Percentiles rank a stretch among this genome's conserved stretches.
phyloP scores from a whole-genome alignment of 2,329 filamentous ascomycete species.

The Aspergillus jensenii region DNA sequence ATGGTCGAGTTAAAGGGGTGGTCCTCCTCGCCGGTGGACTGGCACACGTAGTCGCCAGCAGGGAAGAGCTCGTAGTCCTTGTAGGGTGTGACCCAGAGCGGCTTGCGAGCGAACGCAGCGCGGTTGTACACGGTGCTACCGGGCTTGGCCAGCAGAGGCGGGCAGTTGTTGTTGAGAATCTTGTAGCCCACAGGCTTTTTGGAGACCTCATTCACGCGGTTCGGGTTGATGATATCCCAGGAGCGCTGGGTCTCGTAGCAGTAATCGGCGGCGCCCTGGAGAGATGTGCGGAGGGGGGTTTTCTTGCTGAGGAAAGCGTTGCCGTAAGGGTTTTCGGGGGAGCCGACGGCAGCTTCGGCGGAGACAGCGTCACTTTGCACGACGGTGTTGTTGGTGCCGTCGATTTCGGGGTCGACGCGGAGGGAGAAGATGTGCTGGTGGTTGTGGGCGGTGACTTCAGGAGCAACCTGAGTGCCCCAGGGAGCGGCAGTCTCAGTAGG shows the following conservation, averaged over 20 bases:
- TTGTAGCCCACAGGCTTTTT: too few species aligned
- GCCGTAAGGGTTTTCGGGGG: slow-evolving; percentile 79
- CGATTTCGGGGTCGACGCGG: slow-evolving; percentile 81
- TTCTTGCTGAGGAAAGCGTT: slow-evolving; percentile 87
- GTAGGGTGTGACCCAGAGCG: too few species aligned
- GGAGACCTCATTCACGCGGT: slow-evolving; percentile 71
- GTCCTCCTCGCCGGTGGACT: slow-evolving; percentile 71
- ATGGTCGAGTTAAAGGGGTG: slow-evolving; percentile 66
- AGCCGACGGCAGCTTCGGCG: slow-evolving; percentile 66
- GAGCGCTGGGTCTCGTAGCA: slow-evolving; percentile 75
- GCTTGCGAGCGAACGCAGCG: too few species aligned
- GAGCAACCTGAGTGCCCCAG: slow-evolving; percentile 90
- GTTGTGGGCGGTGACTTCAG: slow-evolving; percentile 90
- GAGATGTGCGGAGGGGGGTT: slow-evolving; percentile 72
- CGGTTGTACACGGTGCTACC: too few species aligned
- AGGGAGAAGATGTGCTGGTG: slow-evolving; percentile 95
- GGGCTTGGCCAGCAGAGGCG: too few species aligned
- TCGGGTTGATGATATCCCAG: slow-evolving; percentile 88
- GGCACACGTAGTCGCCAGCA: slow-evolving; percentile 67
- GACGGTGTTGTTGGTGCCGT: slow-evolving; percentile 80
- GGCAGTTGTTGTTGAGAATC: too few species aligned
- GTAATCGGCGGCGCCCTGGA: slow-evolving; percentile 73
- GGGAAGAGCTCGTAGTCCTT: too few species aligned
- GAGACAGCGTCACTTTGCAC: slow-evolving; percentile 79
- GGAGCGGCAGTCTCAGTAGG: slow-evolving; percentile 77